Evolutionary conservation across 192 early-diverging fungal species (phyloP).

Genomic region (Jimgerdemannia flammicorona): DNA sequence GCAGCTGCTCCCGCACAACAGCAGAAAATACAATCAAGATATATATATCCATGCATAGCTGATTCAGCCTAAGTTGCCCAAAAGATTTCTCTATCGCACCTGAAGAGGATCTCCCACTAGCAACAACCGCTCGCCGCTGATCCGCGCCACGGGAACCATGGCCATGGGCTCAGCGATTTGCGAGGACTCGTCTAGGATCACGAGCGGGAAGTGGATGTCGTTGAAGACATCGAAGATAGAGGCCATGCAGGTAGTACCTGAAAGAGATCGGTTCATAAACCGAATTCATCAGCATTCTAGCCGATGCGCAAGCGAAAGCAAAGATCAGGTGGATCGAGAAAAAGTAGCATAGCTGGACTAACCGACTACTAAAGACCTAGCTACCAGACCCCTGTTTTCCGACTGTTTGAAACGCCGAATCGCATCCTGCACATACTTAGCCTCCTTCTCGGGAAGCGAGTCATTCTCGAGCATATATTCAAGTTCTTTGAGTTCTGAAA

Average conservation of each 20-base stretch:
- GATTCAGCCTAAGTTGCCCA: too few relatives aligned
- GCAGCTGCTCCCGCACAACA: slow-evolving; percentile 42
- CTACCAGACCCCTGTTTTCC: slow-evolving; percentile 46
- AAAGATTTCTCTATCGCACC: slow-evolving; percentile 4
- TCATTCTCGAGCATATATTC: slow-evolving; percentile 66
- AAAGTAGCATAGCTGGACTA: slow-evolving; percentile 19
- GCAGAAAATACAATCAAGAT: not conserved
- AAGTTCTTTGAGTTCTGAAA: slow-evolving; percentile 73
- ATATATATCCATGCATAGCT: not conserved
- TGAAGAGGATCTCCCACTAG: slow-evolving; percentile 86
- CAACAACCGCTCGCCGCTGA: slow-evolving; percentile 55
- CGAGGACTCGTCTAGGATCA: slow-evolving; percentile 84
- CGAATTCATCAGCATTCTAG: too few relatives aligned
- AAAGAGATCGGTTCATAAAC: slow-evolving; percentile 34
- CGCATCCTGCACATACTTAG: slow-evolving; percentile 40
- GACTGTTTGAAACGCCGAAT: slow-evolving; percentile 49
- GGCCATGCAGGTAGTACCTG: slow-evolving; percentile 79
- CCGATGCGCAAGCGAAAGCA: not conserved
- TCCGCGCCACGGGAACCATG: slow-evolving; percentile 70
- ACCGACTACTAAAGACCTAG: slow-evolving; percentile 52
- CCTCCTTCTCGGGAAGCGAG: slow-evolving; percentile 36
- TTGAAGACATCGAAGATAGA: slow-evolving; percentile 71
- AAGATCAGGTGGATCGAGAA: too few relatives aligned
- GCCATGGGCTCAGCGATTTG: slow-evolving; percentile 90
- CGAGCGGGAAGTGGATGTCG: slow-evolving; percentile 51